phyloP scores from a whole-genome alignment of 768 basidiomycete species.

The Rubroboletus pulcherrimus region DNA sequence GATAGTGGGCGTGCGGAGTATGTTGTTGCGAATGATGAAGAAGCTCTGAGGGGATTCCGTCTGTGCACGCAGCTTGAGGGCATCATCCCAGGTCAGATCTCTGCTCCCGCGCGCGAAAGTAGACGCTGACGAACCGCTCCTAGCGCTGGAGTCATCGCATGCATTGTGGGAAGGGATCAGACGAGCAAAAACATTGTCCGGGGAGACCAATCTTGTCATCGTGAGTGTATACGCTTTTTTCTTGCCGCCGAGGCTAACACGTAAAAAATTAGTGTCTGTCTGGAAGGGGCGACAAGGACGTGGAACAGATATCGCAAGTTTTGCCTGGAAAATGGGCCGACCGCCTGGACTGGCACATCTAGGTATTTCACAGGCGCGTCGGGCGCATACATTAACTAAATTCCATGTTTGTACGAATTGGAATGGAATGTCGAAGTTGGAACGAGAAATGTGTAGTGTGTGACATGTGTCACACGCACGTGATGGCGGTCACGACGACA shows the following conservation, averaged over 20 bases:
- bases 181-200: neutral
- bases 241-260: neutral
- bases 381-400: neutral
- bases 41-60: neutral
- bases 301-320: neutral
- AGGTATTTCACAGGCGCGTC: neutral
- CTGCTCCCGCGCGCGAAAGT: too few relatives aligned
- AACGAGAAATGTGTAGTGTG: neutral
- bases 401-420: neutral
- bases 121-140: neutral
- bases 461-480: neutral
- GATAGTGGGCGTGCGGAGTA: neutral
- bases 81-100: neutral
- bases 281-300: neutral
- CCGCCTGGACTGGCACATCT: neutral
- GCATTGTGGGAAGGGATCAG: conserved; percentile 1
- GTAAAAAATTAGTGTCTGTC: neutral
- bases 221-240: neutral
- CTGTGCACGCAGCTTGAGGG: conserved; percentile 1
- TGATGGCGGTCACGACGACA: neutral
- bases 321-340: neutral
- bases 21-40: neutral
- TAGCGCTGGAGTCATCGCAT: neutral
- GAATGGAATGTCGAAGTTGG: neutral
- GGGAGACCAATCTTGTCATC: neutral